Evolutionary conservation across 495 filamentous ascomycete genomes (phyloP).

Genomic region (Neurospora sp.): DNA sequence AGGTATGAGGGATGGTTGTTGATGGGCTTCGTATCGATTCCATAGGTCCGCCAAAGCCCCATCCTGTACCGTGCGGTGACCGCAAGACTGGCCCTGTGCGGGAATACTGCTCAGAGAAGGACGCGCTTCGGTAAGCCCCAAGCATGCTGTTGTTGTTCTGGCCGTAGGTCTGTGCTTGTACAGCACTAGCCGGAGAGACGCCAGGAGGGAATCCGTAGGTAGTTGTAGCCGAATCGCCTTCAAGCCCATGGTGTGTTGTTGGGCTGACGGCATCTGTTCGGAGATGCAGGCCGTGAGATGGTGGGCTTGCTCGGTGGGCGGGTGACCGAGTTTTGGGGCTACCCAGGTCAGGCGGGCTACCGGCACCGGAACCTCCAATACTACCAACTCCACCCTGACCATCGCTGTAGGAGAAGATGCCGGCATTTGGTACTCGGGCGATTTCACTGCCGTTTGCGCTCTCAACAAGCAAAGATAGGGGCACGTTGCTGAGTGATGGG

Average conservation of each 20-base stretch:
- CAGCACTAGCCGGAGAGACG: constrained; percentile 28
- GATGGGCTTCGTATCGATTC: constrained; percentile 32
- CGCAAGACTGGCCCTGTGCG: constrained; percentile 36
- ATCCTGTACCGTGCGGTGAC: constrained; percentile 36
- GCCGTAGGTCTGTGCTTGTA: constrained; percentile 19
- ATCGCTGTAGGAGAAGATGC: constrained; percentile 61
- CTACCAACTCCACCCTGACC: constrained; percentile 24
- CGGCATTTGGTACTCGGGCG: constrained; percentile 53
- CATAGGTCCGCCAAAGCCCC: constrained; percentile 35
- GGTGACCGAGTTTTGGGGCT: constrained; percentile 36
- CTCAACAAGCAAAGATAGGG: constrained; percentile 63
- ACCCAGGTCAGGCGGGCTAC: constrained; percentile 34
- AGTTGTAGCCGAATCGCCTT: constrained; percentile 30
- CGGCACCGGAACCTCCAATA: constrained; percentile 22
- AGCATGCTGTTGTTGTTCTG: constrained; percentile 39
- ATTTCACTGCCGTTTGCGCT: constrained; percentile 51
- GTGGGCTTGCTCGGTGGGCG: constrained; percentile 31
- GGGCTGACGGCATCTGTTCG: constrained; percentile 19
- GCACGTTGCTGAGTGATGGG: constrained; percentile 53
- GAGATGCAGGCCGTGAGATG: constrained; percentile 21
- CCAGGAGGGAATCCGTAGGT: constrained; percentile 36
- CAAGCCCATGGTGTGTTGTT: constrained; percentile 19
- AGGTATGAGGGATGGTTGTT: constrained; percentile 13
- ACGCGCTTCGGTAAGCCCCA: constrained; percentile 31
- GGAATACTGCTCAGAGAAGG: constrained; percentile 35